phyloP scores from a whole-genome alignment of 2,329 filamentous ascomycete genomes.

The Canariomyces notabilis region DNA sequence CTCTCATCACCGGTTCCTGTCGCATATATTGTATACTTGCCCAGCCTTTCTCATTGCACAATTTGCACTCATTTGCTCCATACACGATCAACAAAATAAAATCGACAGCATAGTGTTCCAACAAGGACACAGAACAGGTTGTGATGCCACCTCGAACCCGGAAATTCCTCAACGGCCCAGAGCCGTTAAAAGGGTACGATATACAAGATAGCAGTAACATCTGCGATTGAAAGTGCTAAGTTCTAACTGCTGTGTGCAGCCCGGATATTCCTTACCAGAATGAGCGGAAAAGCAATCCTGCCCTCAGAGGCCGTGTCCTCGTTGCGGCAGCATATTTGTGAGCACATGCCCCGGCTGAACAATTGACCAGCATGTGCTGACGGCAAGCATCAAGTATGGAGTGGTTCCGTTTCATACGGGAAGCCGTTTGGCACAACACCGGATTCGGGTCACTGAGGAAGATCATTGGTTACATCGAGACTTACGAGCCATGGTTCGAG shows the following conservation, averaged over 20 bases:
- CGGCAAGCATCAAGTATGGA: conserved; percentile 43
- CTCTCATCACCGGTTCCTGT: too few relatives aligned
- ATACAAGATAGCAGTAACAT: neutral
- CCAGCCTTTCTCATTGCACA: too few relatives aligned
- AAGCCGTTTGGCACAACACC: conserved; percentile 57
- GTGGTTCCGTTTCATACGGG: conserved; percentile 48
- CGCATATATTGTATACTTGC: too few relatives aligned
- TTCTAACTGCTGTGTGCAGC: conserved; percentile 22
- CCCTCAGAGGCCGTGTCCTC: conserved; percentile 51
- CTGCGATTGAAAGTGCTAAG: neutral
- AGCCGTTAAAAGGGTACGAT: conserved; percentile 32
- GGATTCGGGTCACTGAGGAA: conserved; percentile 56
- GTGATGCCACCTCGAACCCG: conserved; percentile 7
- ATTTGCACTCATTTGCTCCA: too few relatives aligned
- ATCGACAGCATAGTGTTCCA: too few relatives aligned
- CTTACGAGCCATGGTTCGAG: conserved; percentile 44
- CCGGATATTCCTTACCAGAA: conserved; percentile 40
- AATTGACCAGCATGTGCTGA: conserved; percentile 5
- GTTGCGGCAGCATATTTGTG: conserved; percentile 52
- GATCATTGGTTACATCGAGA: conserved; percentile 46
- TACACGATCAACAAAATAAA: too few relatives aligned
- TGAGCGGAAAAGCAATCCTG: conserved; percentile 48
- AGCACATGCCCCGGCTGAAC: conserved; percentile 23
- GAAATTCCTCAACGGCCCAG: conserved; percentile 34
- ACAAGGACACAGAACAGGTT: neutral